Evolutionary conservation across 1,139 yeast genomes (phyloP), one percentile per base, ranked within the genome.

Genomic region (Pichia sp.): DNA sequence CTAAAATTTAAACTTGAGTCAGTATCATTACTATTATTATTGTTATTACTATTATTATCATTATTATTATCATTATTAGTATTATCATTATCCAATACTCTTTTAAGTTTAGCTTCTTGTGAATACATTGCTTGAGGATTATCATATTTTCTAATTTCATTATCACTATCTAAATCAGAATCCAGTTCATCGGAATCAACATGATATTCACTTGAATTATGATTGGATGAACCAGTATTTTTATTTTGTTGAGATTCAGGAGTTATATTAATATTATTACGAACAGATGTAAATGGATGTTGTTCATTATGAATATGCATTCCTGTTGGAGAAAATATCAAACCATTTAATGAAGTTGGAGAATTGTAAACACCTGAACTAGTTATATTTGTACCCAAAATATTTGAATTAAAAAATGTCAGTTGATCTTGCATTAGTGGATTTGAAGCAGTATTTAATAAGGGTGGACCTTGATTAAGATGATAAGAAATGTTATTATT

Each of bases 1-100:
- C 60, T 53, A 32, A 47, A 59, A 31, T 37, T 41, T 9, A 49
- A 26, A n/a, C 21, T 25, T 21, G 21, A 15, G 5, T 19, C 24
- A 24, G 23, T 14, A 23, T 31, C 25, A 18, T 23, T 24, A 23
- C 14, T 24, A 3, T 16, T 21, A 22, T 8, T 16, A 6, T 10
- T 19, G 15, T 18, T 18, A 21, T 31, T 31, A 7, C 6, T 24
- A 16, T 20, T 23, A 10, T 19, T 4, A 19, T 26, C 27, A 16
- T 14, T 7, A 11, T 11, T 11, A 18, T 18, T 28, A 6, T 11
- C 4, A 10, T 24, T 28, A 29, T 19, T 18, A 20, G 13, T 5
- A 29, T 27, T 37, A n/a, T n/a, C n/a, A n/a, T n/a, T n/a, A n/a
- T n/a, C n/a, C n/a, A n/a, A n/a, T n/a, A n/a, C n/a, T n/a, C n/a